Conservation (phyloP, 306 rosid genomes). For the Urtica urens region DNA sequence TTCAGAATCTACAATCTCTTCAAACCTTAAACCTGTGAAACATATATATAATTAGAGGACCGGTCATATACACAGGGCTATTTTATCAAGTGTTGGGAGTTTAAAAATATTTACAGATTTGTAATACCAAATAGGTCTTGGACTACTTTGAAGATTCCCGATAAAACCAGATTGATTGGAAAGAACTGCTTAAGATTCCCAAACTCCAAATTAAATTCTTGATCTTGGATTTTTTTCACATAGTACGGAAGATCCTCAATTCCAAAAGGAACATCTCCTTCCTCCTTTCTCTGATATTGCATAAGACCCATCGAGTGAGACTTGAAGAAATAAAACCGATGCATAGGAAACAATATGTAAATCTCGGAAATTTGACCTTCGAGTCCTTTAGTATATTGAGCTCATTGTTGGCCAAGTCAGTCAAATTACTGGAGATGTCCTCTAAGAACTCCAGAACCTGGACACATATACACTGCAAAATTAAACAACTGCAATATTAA, state of each 20-base stretch:
- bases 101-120: too few species aligned
- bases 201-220: constrained; percentile 56
- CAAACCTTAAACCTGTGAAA: constrained; percentile 70
- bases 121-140: constrained; percentile 96
- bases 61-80: too few species aligned
- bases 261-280: constrained; percentile 86
- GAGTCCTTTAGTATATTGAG: constrained; percentile 61
- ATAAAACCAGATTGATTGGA: constrained; percentile 72
- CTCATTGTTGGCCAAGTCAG: constrained; percentile 59
- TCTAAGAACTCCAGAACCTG: constrained; percentile 92
- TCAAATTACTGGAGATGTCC: constrained; percentile 59
- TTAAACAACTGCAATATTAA: constrained; percentile 6
- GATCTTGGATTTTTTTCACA: constrained; percentile 59
- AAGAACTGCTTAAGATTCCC: constrained; percentile 81
- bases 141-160: constrained; percentile 81
- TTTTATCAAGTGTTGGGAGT: too few species aligned
- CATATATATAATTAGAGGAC: constrained; percentile 15
- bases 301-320: constrained; percentile 22
- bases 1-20: constrained; percentile 62
- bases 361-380: constrained; percentile 35
- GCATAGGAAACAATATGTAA: constrained; percentile 3
- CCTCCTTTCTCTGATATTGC: constrained; percentile 65
- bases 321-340: constrained; percentile 9
- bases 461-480: constrained; percentile 7
- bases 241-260: constrained; percentile 75